Percentiles rank a stretch among this genome's conserved stretches.
Evolutionary conservation across 768 basidiomycete genomes (phyloP).

Genomic region (Hygrophoropsis aurantiaca): DNA sequence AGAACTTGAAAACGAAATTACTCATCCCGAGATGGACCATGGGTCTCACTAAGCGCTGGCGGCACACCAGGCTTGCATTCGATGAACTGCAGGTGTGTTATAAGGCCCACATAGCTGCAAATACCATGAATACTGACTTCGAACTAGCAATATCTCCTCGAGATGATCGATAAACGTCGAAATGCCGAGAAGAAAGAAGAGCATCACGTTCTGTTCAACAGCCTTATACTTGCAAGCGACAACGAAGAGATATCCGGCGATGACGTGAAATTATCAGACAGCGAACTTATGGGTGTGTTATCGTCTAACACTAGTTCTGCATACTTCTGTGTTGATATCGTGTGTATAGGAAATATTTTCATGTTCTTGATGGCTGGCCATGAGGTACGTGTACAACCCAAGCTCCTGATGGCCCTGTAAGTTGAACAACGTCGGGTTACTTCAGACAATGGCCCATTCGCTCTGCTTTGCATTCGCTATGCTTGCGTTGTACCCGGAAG

Average conservation of each 20-base stretch:
- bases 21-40: conserved; percentile 41
- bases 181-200: conserved; percentile 34
- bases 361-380: conserved; percentile 58
- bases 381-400: conserved; percentile 36
- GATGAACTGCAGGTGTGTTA: conserved; percentile 40
- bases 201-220: conserved; percentile 52
- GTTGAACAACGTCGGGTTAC: neutral
- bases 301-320: neutral
- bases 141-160: conserved; percentile 43
- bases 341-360: conserved; percentile 33
- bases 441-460: conserved; percentile 34
- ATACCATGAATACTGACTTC: neutral
- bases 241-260: conserved; percentile 25
- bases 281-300: conserved; percentile 45
- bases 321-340: neutral
- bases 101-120: too few species aligned
- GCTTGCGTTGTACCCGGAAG: conserved; percentile 39
- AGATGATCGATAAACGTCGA: conserved; percentile 52
- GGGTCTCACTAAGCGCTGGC: conserved; percentile 32
- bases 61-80: conserved; percentile 36
- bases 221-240: conserved; percentile 50
- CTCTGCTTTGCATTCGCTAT: conserved; percentile 31
- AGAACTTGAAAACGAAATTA: conserved; percentile 36
- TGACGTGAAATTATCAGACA: conserved; percentile 37
- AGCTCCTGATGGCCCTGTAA: neutral